Percentiles rank a stretch among this genome's conserved stretches.
phyloP scores from a whole-genome alignment of 768 basidiomycete genomes.

The Postia placenta region DNA sequence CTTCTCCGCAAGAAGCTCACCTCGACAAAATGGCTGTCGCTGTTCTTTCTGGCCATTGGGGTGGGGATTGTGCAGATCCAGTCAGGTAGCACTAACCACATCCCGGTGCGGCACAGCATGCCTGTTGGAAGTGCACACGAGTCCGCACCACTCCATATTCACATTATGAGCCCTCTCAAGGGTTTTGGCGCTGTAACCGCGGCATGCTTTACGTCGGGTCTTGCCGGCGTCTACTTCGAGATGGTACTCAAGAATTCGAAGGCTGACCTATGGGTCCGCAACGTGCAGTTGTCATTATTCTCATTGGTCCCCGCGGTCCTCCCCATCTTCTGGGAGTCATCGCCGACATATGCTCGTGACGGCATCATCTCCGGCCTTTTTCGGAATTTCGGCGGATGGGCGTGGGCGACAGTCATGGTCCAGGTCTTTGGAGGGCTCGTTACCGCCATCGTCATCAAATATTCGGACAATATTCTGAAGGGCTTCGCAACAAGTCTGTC shows the following conservation, averaged over 20 bases:
- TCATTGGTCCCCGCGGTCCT: slow-evolving; percentile 85
- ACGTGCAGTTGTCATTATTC: slow-evolving; percentile 85
- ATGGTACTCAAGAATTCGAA: slow-evolving; percentile 84
- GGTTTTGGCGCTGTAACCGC: slow-evolving; percentile 80
- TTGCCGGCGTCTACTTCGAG: slow-evolving; percentile 92
- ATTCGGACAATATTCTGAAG: slow-evolving; percentile 91
- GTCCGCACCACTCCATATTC: slow-evolving; percentile 48
- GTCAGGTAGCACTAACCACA: slow-evolving; percentile 30
- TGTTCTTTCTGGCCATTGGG: slow-evolving; percentile 85
- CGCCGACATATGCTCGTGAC: slow-evolving; percentile 23
- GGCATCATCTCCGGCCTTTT: slow-evolving; percentile 40
- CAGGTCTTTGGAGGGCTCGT: slow-evolving; percentile 93
- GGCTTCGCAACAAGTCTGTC: slow-evolving; percentile 96
- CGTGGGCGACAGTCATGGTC: slow-evolving; percentile 85
- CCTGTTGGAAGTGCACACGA: slow-evolving; percentile 68
- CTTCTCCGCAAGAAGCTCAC: slow-evolving; percentile 73
- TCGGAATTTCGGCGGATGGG: slow-evolving; percentile 88
- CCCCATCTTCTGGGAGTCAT: slow-evolving; percentile 56
- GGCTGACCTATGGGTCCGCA: slow-evolving; percentile 86
- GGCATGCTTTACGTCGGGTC: slow-evolving; percentile 85
- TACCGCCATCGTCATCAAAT: slow-evolving; percentile 95
- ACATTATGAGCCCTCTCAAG: slow-evolving; percentile 76
- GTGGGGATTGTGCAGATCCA: slow-evolving; percentile 96
- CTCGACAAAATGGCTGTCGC: slow-evolving; percentile 76
- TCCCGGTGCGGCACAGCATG: slow-evolving; percentile 23